A percentile compares a stretch with the other conserved stretches of the same genome.
phyloP scores from a whole-genome alignment of 2,329 filamentous ascomycete genomes.

The Scortechinia acanthostroma region DNA sequence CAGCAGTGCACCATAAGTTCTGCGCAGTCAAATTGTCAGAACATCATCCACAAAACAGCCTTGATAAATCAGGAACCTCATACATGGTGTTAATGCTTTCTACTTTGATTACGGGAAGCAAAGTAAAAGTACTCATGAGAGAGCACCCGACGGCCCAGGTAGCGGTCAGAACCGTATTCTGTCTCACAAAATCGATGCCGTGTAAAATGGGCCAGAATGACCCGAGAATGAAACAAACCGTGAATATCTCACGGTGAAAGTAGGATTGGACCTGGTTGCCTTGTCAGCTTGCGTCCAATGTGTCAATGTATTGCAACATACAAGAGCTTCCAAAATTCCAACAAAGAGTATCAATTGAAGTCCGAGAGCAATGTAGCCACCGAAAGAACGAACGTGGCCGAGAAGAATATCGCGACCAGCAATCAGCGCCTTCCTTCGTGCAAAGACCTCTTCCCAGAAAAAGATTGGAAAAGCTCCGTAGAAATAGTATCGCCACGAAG shows the following conservation, averaged over 20 bases:
- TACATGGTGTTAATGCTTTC: slow-evolving; percentile 64
- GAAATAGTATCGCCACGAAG: slow-evolving; percentile 77
- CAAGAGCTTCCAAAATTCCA: slow-evolving; percentile 71
- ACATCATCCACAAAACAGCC: too few species aligned
- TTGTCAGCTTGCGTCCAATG: slow-evolving; percentile 9
- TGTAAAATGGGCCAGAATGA: slow-evolving; percentile 73
- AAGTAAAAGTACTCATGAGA: slow-evolving; percentile 82
- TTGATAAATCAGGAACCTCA: too few species aligned
- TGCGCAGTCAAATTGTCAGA: too few species aligned
- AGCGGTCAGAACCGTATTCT: slow-evolving; percentile 54
- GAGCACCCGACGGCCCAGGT: slow-evolving; percentile 74
- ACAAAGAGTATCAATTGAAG: slow-evolving; percentile 65
- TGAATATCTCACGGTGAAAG: slow-evolving; percentile 82
- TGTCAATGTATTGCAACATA: slow-evolving; percentile 28
- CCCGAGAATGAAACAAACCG: slow-evolving; percentile 69
- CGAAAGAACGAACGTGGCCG: slow-evolving; percentile 54
- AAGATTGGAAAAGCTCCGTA: slow-evolving; percentile 88
- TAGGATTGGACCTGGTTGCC: slow-evolving; percentile 83
- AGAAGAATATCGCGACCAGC: slow-evolving; percentile 66
- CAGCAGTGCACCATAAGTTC: slow-evolving; percentile 66
- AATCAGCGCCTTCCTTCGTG: slow-evolving; percentile 61
- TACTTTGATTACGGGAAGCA: slow-evolving; percentile 78
- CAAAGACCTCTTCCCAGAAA: slow-evolving; percentile 95
- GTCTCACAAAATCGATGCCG: slow-evolving; percentile 64
- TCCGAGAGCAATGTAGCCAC: slow-evolving; percentile 47